Evolutionary conservation across 1,284 basidiomycete genomes (phyloP).

Genomic region (Papiliotrema terrestris): DNA sequence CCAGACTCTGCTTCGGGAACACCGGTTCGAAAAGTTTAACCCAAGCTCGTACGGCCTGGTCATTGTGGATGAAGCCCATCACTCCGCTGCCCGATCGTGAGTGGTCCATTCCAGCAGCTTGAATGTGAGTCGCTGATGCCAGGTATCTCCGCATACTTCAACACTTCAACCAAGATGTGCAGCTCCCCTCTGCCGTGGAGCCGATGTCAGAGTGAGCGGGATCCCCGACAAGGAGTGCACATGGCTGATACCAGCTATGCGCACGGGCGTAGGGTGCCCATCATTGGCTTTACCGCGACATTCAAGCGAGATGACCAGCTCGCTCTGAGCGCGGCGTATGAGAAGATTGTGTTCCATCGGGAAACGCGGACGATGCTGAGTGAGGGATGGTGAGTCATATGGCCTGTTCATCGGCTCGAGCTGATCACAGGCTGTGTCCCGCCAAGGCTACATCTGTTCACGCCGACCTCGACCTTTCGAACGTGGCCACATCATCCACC

Average conservation of each 20-base stretch:
- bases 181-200: conserved; percentile 21
- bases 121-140: neutral
- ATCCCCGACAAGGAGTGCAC: neutral
- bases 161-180: conserved; percentile 39
- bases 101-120: conserved; percentile 26
- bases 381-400: conserved; percentile 68
- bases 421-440: conserved; percentile 65
- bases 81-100: conserved; percentile 84
- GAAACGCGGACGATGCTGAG: conserved; percentile 91
- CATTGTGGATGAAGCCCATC: conserved; percentile 92
- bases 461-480: conserved; percentile 65
- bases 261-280: conserved; percentile 58
- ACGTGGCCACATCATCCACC: conserved; percentile 58
- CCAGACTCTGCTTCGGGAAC: conserved; percentile 70
- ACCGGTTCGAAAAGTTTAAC: conserved; percentile 75
- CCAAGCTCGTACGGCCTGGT: conserved; percentile 70
- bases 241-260: conserved; percentile 3
- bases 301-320: conserved; percentile 89
- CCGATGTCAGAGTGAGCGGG: conserved; percentile 18
- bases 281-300: conserved; percentile 93
- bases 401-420: neutral
- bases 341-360: conserved; percentile 90
- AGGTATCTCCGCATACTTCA: conserved; percentile 41
- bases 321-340: conserved; percentile 81
- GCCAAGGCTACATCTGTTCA: conserved; percentile 77